Base-by-base conservation (phyloP, 495 filamentous ascomycete species). In the Parathielavia appendiculata region DNA sequence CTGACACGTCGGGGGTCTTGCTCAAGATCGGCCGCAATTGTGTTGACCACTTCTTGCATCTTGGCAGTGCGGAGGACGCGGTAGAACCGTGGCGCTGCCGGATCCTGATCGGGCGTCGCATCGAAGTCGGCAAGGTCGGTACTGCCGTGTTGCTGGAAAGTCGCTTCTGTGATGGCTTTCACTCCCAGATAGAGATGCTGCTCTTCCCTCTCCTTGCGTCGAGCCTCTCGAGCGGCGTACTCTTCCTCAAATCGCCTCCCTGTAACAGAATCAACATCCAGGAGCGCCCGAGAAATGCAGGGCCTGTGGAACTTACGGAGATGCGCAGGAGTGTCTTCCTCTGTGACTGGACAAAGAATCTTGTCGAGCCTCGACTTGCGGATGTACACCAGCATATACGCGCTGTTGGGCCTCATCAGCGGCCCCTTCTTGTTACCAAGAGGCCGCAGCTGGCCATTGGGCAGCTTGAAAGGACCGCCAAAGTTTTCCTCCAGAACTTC, bases 361-460 rank as follows among this genome's bases (percentile, higher is more conserved):
- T 86, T 79, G 66, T 96, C 90, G 38, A 90, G 71, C 45, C 86
- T 81, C 49, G 84, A 87, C 73, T 96, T 90, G 30, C 95, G 87
- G 60, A 97, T 86, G 68, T 99, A 99, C 14, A 99, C 95, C 74
- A 99, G 73, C 93, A 99, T 99, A 76, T 99, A 99, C 16, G 93
- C 95, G 64, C 79, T 85, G 73, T 79, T 82, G 35, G 80, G 77
- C 26, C 80, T 71, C 71, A 82, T 79, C n/a, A 78, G 57, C 0
- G 76, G 74, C 2, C 76, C 65, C 63, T 74, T 75, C 63, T 79
- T 81, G 26, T 73, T 71, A 7, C 66, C 60, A 1, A 66, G 58
- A 12, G 69, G 50, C 7, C 73, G 69, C 13, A 68, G 38, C 14
- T 73, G 69, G 4, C 76, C 74, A 23, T 77, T 73, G 1, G 74